Percentiles rank a stretch among this genome's conserved stretches.
phyloP scores from a whole-genome alignment of 768 basidiomycete genomes.

The Tylopilus subfusipes region DNA sequence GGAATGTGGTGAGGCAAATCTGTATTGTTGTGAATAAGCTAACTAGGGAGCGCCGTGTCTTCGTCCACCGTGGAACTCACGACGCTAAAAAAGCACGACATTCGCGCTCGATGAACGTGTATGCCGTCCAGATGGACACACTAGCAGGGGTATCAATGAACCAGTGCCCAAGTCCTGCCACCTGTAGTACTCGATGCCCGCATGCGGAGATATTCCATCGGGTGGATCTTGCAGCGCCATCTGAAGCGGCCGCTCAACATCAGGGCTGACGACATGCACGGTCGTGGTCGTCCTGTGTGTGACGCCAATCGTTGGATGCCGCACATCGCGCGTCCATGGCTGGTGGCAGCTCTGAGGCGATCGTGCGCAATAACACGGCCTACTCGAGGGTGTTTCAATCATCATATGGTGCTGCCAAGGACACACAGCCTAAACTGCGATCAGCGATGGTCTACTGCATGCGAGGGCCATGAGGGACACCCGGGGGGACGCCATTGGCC shows the following conservation, averaged over 20 bases:
- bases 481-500: not conserved
- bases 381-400: conserved; percentile 2
- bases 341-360: conserved; percentile 15
- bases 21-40: not conserved
- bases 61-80: not conserved
- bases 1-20: not conserved
- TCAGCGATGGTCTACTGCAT: conserved; percentile 1
- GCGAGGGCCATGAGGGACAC: not conserved
- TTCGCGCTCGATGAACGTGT: conserved; percentile 5
- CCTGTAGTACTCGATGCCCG: not conserved
- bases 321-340: conserved; percentile 1
- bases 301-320: conserved; percentile 6
- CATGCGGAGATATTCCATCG: conserved; percentile 8
- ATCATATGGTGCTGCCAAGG: conserved; percentile 5
- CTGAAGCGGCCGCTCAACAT: not conserved
- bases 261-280: not conserved
- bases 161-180: conserved; percentile 11
- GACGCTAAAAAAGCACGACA: conserved; percentile 3
- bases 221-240: conserved; percentile 15
- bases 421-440: conserved; percentile 15
- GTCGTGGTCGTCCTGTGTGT: not conserved
- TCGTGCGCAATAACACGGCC: conserved; percentile 1
- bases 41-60: not conserved
- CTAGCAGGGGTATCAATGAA: not conserved
- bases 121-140: not conserved